A percentile compares a stretch with the other conserved stretches of the same genome.
Conservation (phyloP, 202 grass and related monocot species). For the Saccharum hybrid region DNA sequence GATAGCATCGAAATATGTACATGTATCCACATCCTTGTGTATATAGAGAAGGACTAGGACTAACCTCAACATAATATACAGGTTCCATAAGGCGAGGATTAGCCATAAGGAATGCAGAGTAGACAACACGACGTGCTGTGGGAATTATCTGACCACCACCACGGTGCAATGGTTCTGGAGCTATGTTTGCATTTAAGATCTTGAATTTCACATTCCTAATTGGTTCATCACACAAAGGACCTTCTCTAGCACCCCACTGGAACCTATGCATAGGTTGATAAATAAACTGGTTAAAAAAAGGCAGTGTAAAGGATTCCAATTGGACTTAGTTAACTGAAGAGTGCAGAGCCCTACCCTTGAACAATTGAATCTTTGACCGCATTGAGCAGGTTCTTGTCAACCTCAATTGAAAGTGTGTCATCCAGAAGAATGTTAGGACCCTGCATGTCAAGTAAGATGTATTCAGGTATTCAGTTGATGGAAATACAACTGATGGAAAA, state of each 20-base stretch:
- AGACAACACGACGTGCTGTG: constrained; percentile 93
- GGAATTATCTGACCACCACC: constrained; percentile 99
- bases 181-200: constrained; percentile 91
- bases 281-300: constrained; percentile 42
- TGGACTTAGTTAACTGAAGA: constrained; percentile 37
- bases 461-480: constrained; percentile 38
- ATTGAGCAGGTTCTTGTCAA: constrained; percentile 92
- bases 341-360: constrained; percentile 67
- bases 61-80: constrained; percentile 98
- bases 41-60: not conserved
- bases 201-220: constrained; percentile 99
- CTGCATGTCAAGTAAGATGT: constrained; percentile 47
- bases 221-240: constrained; percentile 94
- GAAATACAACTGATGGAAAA: not conserved
- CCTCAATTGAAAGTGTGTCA: constrained; percentile 92
- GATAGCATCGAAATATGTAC: not conserved
- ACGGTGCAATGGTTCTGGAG: constrained; percentile 90
- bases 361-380: constrained; percentile 92
- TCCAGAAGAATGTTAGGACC: constrained; percentile 95
- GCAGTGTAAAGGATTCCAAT: constrained; percentile 23
- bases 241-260: constrained; percentile 98
- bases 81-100: constrained; percentile 98
- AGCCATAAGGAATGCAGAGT: constrained; percentile 96
- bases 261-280: constrained; percentile 61
- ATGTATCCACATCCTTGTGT: not conserved